Evolutionary conservation across 192 early-diverging fungal species (phyloP).

Genomic region (Coemansia sp.): DNA sequence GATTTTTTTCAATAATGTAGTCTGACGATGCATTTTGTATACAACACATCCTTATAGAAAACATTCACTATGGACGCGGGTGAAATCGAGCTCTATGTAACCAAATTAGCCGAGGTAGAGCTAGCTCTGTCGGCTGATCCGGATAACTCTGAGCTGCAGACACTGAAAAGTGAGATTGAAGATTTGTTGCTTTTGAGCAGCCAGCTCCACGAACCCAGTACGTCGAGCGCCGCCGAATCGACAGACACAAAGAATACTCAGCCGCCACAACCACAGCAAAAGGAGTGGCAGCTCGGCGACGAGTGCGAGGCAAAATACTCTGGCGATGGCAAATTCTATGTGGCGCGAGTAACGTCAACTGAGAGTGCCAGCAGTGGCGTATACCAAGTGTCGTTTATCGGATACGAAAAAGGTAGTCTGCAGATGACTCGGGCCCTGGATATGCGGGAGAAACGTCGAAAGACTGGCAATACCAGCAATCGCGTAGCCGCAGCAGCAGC

Average conservation of each 20-base stretch:
- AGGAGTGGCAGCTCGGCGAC: conserved; percentile 21
- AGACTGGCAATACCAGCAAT: background rate
- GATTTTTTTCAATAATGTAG: background rate
- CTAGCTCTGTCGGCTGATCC: conserved; percentile 45
- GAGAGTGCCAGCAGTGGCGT: conserved; percentile 1
- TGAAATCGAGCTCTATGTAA: conserved; percentile 39
- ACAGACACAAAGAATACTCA: background rate
- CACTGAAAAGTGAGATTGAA: conserved; percentile 39
- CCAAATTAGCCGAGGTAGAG: conserved; percentile 43
- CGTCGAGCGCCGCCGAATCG: background rate
- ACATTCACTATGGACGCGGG: conserved; percentile 31
- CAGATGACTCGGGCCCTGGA: conserved; percentile 17
- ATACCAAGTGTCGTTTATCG: conserved; percentile 30
- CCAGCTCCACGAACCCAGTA: conserved; percentile 12
- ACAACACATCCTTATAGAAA: background rate
- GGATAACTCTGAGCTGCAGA: conserved; percentile 37
- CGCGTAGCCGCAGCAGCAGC: background rate
- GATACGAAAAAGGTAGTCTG: conserved; percentile 26
- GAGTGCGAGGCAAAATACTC: conserved; percentile 26
- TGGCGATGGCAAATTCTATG: conserved; percentile 20
- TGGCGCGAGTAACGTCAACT: conserved; percentile 15
- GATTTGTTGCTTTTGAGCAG: conserved; percentile 28
- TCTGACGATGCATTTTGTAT: background rate
- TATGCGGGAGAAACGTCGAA: conserved; percentile 12
- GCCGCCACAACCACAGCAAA: background rate